Percentiles rank a stretch among this genome's conserved stretches.
phyloP scores from a whole-genome alignment of 2,329 filamentous ascomycete genomes.

The Exophiala spinifera region DNA sequence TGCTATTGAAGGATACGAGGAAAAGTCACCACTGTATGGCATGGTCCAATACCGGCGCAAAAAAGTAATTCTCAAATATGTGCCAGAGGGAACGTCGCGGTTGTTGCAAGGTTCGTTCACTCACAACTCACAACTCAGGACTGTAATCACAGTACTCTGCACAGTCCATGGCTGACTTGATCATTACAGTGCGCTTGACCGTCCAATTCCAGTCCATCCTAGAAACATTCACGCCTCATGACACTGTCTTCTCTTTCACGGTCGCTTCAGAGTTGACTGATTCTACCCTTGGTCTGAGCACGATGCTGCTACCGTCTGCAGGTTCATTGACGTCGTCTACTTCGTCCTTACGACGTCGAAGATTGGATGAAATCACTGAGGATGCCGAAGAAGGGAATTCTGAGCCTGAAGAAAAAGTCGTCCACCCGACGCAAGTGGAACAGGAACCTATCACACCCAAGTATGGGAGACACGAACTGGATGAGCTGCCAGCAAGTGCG shows the following conservation, averaged over 20 bases:
- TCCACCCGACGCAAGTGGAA: conserved; percentile 52
- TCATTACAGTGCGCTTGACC: conserved; percentile 69
- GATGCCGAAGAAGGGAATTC: conserved; percentile 52
- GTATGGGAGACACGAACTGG: conserved; percentile 27
- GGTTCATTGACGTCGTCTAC: conserved; percentile 81
- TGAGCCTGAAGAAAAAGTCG: conserved; percentile 46
- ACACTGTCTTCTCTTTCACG: conserved; percentile 76
- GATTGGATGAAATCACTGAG: conserved; percentile 90
- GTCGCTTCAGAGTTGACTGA: conserved; percentile 78
- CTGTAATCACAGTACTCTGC: background rate
- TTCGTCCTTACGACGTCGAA: conserved; percentile 71
- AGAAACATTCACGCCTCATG: conserved; percentile 75
- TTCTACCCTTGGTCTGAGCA: conserved; percentile 80
- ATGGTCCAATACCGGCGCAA: conserved; percentile 85
- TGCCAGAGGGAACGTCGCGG: conserved; percentile 86
- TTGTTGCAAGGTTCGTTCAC: conserved; percentile 75
- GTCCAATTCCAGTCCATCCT: conserved; percentile 63
- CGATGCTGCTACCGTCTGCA: conserved; percentile 82
- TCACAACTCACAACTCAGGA: background rate
- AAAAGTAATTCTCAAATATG: conserved; percentile 88
- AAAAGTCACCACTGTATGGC: conserved; percentile 85
- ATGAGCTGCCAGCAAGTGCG: conserved; percentile 29
- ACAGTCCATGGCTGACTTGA: conserved; percentile 4
- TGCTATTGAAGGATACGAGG: conserved; percentile 73
- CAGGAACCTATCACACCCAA: conserved; percentile 23